phyloP scores from a whole-genome alignment of 2,329 filamentous ascomycete species.

The Paraconiothyrium brasiliense region DNA sequence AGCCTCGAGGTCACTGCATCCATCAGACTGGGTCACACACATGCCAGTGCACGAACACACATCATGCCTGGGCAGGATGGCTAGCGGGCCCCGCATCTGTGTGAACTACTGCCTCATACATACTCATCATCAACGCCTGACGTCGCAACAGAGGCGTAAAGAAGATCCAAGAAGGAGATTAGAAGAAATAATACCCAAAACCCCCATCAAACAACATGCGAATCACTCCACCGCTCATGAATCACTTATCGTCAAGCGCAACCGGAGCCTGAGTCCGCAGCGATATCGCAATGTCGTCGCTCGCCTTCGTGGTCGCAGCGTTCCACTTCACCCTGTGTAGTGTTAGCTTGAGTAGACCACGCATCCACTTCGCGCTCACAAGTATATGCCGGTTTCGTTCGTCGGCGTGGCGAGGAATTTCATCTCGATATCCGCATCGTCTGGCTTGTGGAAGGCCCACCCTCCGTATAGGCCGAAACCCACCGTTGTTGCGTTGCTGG shows the following conservation, averaged over 20 bases:
- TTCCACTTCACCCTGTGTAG: slow-evolving; percentile 26
- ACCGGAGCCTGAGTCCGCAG: slow-evolving; percentile 26
- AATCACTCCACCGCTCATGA: not conserved
- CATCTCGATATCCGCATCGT: slow-evolving; percentile 24
- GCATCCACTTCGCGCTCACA: slow-evolving; percentile 10
- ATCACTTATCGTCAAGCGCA: slow-evolving; percentile 11
- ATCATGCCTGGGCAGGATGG: not conserved
- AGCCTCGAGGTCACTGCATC: too few species aligned
- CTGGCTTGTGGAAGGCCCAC: slow-evolving; percentile 41
- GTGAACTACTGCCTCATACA: not conserved
- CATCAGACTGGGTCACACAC: too few species aligned
- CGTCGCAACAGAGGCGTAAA: not conserved
- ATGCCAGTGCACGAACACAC: not conserved
- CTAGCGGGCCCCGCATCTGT: not conserved
- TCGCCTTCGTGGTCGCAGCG: slow-evolving; percentile 20
- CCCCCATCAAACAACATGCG: not conserved
- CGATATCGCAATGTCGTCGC: slow-evolving; percentile 22
- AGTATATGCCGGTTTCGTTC: slow-evolving; percentile 27
- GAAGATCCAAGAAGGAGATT: not conserved
- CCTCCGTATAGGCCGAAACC: slow-evolving; percentile 38
- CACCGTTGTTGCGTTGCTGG: slow-evolving; percentile 15
- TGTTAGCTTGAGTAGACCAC: not conserved
- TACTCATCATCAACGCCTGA: not conserved
- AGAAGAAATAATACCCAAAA: not conserved
- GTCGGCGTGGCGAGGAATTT: slow-evolving; percentile 28